A percentile compares a stretch with the other conserved stretches of the same genome.
Evolutionary conservation across 768 basidiomycete genomes (phyloP).

Genomic region (Lentinula edodes): DNA sequence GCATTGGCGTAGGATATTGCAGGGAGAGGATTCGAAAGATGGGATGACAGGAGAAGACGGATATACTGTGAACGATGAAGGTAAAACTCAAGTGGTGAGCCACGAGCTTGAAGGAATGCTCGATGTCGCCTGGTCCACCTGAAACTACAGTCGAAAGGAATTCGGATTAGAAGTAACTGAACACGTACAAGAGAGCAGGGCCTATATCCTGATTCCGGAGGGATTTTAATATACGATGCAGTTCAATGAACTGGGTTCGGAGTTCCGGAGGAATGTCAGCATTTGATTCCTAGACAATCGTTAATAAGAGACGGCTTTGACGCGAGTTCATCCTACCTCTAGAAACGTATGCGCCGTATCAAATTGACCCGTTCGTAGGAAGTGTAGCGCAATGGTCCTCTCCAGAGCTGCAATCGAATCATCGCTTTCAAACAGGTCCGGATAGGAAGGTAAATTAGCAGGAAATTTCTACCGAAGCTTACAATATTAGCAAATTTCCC

Average conservation of each 20-base stretch:
- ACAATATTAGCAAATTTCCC: too few species aligned
- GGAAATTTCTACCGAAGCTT: constrained; percentile 46
- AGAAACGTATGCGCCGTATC: constrained; percentile 71
- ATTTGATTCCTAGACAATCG: constrained; percentile 53
- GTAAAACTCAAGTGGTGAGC: constrained; percentile 83
- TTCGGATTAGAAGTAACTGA: constrained; percentile 3
- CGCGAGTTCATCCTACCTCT: constrained; percentile 38
- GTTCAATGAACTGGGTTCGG: constrained; percentile 54
- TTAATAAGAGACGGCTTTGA: constrained; percentile 4
- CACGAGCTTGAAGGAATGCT: constrained; percentile 57
- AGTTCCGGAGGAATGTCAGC: constrained; percentile 48
- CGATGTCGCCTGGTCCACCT: constrained; percentile 79
- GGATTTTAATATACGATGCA: constrained; percentile 68
- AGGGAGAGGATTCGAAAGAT: constrained; percentile 47
- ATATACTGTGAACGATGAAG: constrained; percentile 91
- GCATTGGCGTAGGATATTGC: constrained; percentile 75
- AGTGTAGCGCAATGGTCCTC: constrained; percentile 66
- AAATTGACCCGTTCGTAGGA: constrained; percentile 79
- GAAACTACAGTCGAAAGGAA: not conserved
- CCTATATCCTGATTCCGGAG: constrained; percentile 60
- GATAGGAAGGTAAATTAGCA: constrained; percentile 56
- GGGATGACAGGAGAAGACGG: constrained; percentile 60
- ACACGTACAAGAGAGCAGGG: constrained; percentile 72
- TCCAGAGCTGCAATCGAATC: constrained; percentile 59
- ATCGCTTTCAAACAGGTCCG: constrained; percentile 59